Percentiles rank a stretch among this genome's conserved stretches.
Evolutionary conservation across 225 moss, liverwort and hornwort genomes (phyloP).

Genomic region (Rhytidiadelphus loreus): DNA sequence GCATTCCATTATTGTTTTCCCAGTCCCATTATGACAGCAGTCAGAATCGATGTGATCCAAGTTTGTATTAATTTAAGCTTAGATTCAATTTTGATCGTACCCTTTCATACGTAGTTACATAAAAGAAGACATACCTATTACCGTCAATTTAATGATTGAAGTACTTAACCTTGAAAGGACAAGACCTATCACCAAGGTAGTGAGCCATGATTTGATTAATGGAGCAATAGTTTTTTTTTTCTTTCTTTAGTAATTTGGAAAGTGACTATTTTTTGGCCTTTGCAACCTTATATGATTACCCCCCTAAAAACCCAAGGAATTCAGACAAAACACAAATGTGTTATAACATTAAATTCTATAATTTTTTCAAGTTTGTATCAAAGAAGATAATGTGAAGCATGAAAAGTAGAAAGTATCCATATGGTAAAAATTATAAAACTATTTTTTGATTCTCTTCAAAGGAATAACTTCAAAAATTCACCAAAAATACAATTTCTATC

Average conservation of each 20-base stretch:
- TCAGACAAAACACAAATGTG: too few species aligned
- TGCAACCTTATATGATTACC: not conserved
- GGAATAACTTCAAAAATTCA: too few species aligned
- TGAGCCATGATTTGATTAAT: not conserved
- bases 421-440: too few species aligned
- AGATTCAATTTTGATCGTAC: not conserved
- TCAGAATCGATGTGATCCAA: not conserved
- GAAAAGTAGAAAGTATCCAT: too few species aligned
- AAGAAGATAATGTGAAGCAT: too few species aligned
- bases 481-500: too few species aligned
- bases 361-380: too few species aligned
- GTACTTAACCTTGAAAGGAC: too few species aligned
- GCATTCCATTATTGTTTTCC: not conserved
- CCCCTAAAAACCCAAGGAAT: too few species aligned
- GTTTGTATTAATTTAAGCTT: too few species aligned
- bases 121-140: not conserved
- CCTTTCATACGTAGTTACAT: not conserved
- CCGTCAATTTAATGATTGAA: not conserved
- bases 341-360: too few species aligned
- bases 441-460: too few species aligned
- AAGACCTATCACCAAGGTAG: not conserved
- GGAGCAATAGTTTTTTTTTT: accelerated
- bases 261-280: not conserved
- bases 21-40: not conserved
- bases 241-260: not conserved